Percentiles rank a stretch among this genome's conserved stretches.
These are phyloP conservation scores for Nitzschia sp. DNA, from an alignment of 108 stramenopile genomes.

Conservation along the genomic window DNA sequence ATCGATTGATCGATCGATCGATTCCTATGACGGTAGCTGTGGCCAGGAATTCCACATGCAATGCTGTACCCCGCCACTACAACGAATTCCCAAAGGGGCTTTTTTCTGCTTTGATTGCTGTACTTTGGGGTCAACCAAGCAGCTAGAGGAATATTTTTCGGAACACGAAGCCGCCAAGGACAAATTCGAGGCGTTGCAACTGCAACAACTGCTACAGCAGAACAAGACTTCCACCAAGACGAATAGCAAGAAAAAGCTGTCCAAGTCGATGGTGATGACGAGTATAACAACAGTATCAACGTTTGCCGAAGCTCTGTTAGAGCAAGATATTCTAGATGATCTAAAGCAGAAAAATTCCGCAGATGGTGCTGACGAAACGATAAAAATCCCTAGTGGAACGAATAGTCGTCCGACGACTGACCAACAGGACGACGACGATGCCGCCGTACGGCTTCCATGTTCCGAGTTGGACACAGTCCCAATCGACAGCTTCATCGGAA, in stretches of 20 bases:
- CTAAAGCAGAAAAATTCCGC: background rate
- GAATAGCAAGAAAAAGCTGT: background rate
- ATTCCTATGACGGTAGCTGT: slow-evolving; percentile 21
- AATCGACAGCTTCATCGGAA: slow-evolving; percentile 51
- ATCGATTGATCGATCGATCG: background rate
- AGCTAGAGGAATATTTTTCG: slow-evolving; percentile 56
- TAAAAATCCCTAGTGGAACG: too few relatives aligned
- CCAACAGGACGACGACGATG: background rate
- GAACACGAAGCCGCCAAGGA: slow-evolving; percentile 33
- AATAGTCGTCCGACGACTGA: background rate
- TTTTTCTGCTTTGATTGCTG: slow-evolving; percentile 62
- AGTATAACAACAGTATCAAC: too few relatives aligned
- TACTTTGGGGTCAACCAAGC: slow-evolving; percentile 40
- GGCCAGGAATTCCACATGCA: slow-evolving; percentile 58
- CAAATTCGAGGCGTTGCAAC: slow-evolving; percentile 29
- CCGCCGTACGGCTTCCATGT: slow-evolving; percentile 2
- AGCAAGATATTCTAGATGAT: slow-evolving; percentile 16
- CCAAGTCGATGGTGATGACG: too few relatives aligned
- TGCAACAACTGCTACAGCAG: too few relatives aligned
- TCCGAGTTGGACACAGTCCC: slow-evolving; percentile 25
- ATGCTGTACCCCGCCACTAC: slow-evolving; percentile 44
- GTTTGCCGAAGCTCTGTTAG: slow-evolving; percentile 34
- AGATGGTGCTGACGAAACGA: background rate
- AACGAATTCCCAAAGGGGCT: slow-evolving; percentile 49
- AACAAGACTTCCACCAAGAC: background rate